Percentiles rank a stretch among this genome's conserved stretches.
Evolutionary conservation across 768 basidiomycete genomes (phyloP).

Genomic region (Omphalotus guepiniiformis): DNA sequence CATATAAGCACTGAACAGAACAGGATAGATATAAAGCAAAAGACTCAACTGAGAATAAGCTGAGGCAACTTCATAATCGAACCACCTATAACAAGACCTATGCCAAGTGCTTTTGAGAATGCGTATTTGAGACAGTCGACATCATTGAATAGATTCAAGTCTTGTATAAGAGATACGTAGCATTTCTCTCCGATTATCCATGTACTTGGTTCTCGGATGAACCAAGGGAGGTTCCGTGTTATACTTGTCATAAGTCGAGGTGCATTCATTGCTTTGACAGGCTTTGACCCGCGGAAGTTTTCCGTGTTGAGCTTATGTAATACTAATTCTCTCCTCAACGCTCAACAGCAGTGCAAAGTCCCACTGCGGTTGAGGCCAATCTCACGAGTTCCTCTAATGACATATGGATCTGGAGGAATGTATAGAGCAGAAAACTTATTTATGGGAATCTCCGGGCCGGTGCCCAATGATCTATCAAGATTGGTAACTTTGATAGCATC

Average conservation of each 20-base stretch:
- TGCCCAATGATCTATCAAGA: no score
- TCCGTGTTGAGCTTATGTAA: no score
- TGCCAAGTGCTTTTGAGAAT: constrained; percentile 86
- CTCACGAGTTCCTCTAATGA: no score
- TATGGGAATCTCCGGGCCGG: no score
- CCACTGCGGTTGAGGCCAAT: no score
- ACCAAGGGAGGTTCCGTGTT: constrained; percentile 82
- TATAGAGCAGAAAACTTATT: no score
- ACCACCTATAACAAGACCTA: constrained; percentile 90
- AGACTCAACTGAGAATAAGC: constrained; percentile 62
- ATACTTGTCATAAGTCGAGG: constrained; percentile 79
- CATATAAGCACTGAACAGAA: constrained; percentile 8
- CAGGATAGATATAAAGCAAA: neutral
- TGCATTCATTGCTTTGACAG: no score
- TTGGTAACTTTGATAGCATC: no score
- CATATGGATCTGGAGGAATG: no score
- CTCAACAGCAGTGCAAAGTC: no score
- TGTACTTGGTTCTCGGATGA: constrained; percentile 76
- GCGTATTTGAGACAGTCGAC: constrained; percentile 86
- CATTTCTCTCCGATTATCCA: constrained; percentile 90
- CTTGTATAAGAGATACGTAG: constrained; percentile 85
- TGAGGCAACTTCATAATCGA: constrained; percentile 97
- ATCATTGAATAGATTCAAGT: constrained; percentile 66
- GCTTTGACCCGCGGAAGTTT: no score
- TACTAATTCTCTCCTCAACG: no score